Conservation (phyloP, 371 early-diverging fungal genomes). For the Mucor circinelloides region DNA sequence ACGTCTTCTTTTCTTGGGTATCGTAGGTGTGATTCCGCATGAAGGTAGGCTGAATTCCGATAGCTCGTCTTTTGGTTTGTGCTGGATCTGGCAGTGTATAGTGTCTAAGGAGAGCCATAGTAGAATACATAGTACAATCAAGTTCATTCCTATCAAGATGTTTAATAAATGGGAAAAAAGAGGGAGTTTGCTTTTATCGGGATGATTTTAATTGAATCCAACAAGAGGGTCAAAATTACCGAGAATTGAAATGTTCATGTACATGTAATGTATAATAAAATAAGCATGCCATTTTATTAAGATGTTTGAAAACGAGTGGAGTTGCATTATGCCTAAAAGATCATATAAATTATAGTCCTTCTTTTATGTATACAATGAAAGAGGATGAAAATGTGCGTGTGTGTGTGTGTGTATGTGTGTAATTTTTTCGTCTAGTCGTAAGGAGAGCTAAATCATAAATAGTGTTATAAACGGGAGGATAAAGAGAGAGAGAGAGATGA, state of each 20-base stretch:
- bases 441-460: too few species aligned
- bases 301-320: background rate
- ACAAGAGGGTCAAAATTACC: constrained; percentile 8
- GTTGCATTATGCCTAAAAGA: background rate
- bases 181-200: background rate
- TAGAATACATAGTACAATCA: background rate
- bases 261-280: background rate
- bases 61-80: background rate
- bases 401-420: background rate
- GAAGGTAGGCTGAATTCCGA: background rate
- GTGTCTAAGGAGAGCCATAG: background rate
- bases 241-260: background rate
- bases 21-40: background rate
- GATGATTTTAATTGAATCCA: constrained; percentile 7
- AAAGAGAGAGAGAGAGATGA: background rate
- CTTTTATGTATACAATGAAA: background rate
- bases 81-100: background rate
- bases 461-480: background rate
- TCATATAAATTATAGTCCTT: background rate
- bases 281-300: background rate
- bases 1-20: constrained; percentile 7
- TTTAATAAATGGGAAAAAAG: background rate
- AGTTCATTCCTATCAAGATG: background rate
- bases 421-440: background rate
- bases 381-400: background rate